Percentiles rank a stretch among this genome's conserved stretches.
Evolutionary conservation across 257 asterid species (phyloP).

Genomic region (Rubia yunnanensis): DNA sequence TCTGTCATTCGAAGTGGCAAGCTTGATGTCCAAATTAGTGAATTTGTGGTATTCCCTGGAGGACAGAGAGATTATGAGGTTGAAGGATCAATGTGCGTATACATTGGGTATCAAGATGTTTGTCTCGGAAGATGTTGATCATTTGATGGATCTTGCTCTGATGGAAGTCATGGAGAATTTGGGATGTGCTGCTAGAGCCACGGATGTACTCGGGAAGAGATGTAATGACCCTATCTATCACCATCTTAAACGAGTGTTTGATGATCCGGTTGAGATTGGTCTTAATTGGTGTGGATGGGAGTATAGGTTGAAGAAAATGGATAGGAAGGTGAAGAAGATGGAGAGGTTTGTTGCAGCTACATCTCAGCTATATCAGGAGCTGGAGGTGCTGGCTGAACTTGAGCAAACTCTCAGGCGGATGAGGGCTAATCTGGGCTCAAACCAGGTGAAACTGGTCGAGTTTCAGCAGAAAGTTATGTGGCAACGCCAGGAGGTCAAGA

Average conservation of each 20-base stretch:
- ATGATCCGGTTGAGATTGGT: conserved; percentile 39
- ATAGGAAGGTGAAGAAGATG: conserved; percentile 80
- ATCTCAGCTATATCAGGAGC: conserved; percentile 62
- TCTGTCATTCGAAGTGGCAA: conserved; percentile 64
- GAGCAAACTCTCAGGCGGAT: conserved; percentile 67
- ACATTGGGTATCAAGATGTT: conserved; percentile 62
- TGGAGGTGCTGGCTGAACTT: conserved; percentile 66
- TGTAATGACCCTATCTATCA: conserved; percentile 50
- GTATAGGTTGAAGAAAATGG: conserved; percentile 69
- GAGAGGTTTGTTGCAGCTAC: conserved; percentile 67
- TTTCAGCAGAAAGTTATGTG: conserved; percentile 73
- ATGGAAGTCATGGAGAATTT: conserved; percentile 58
- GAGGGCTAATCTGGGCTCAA: conserved; percentile 39
- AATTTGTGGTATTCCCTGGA: conserved; percentile 57
- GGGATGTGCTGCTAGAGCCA: conserved; percentile 40
- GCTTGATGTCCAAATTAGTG: conserved; percentile 69
- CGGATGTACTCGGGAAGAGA: conserved; percentile 59
- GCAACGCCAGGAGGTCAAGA: conserved; percentile 86
- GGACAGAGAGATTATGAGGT: conserved; percentile 41
- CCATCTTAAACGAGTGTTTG: conserved; percentile 43
- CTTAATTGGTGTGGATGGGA: conserved; percentile 48
- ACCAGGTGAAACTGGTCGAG: conserved; percentile 52
- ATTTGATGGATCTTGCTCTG: conserved; percentile 63
- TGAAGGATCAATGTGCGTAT: conserved; percentile 55
- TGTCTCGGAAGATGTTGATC: conserved; percentile 47